Percentiles rank a stretch among this genome's conserved stretches.
Evolutionary conservation across 495 filamentous ascomycete genomes (phyloP).

Genomic region (Penicillium samsonianum): DNA sequence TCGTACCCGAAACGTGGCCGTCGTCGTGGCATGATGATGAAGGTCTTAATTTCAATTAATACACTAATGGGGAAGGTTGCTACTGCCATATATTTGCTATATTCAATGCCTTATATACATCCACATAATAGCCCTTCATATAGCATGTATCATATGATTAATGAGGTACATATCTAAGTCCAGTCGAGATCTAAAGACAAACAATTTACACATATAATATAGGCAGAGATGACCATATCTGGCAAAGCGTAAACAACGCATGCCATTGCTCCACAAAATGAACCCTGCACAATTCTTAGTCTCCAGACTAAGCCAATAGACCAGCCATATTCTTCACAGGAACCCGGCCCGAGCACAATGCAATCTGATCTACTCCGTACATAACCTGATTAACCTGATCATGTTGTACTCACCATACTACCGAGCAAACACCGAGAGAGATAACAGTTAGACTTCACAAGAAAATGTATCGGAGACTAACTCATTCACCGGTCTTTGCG

Average conservation of each 20-base stretch:
- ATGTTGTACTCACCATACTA: neutral
- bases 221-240: neutral
- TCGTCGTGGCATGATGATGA: conserved; percentile 13
- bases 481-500: neutral
- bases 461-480: conserved; percentile 24
- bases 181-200: neutral
- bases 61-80: neutral
- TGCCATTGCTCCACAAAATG: conserved; percentile 8
- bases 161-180: neutral
- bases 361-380: conserved; percentile 3
- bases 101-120: neutral
- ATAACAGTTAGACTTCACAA: conserved; percentile 6
- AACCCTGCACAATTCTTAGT: conserved; percentile 8
- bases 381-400: neutral
- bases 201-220: neutral
- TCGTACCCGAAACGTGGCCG: conserved; percentile 12
- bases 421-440: conserved; percentile 7
- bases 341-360: conserved; percentile 16
- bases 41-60: neutral
- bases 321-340: conserved; percentile 8
- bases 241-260: conserved; percentile 15
- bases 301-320: neutral
- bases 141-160: conserved; percentile 2
- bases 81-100: neutral
- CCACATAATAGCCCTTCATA: neutral